A percentile compares a stretch with the other conserved stretches of the same genome.
Evolutionary conservation across 2,329 filamentous ascomycete species (phyloP).

Genomic region (Aureobasidium sp.): DNA sequence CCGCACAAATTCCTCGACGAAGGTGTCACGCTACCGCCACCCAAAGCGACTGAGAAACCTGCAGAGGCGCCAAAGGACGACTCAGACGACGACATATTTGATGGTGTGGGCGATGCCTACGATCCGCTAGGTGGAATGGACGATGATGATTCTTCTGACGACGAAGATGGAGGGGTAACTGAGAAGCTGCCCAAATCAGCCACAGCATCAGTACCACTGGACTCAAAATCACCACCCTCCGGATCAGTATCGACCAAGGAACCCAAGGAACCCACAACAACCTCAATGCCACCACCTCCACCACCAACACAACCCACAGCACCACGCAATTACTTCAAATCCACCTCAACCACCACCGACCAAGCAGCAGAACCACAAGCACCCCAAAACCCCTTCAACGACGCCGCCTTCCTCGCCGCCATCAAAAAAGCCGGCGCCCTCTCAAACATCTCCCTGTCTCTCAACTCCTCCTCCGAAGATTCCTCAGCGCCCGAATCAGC

Average conservation of each 20-base stretch:
- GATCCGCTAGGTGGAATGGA: constrained; percentile 51
- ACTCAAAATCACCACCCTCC: not conserved
- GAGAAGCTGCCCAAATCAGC: not conserved
- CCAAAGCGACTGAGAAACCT: constrained; percentile 38
- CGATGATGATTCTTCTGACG: constrained; percentile 32
- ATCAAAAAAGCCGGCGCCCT: constrained; percentile 66
- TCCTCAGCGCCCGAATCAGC: constrained; percentile 39
- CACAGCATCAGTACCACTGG: not conserved
- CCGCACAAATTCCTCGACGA: constrained; percentile 26
- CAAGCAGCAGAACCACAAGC: constrained; percentile 15
- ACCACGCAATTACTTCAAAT: constrained; percentile 33
- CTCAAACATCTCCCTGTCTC: constrained; percentile 26
- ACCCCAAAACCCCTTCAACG: constrained; percentile 42
- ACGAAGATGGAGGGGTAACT: not conserved
- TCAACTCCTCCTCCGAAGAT: constrained; percentile 38
- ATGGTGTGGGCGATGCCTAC: constrained; percentile 52
- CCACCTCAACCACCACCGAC: constrained; percentile 21
- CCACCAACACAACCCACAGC: not conserved
- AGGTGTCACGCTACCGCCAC: constrained; percentile 25
- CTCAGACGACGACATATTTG: constrained; percentile 55
- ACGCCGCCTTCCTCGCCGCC: constrained; percentile 74
- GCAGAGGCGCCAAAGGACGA: constrained; percentile 23
- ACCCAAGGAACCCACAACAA: not conserved
- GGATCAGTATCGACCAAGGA: constrained; percentile 3
- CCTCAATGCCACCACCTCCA: constrained; percentile 16